Conservation (phyloP, 2,329 filamentous ascomycete species). For the Aciculosporium take region DNA sequence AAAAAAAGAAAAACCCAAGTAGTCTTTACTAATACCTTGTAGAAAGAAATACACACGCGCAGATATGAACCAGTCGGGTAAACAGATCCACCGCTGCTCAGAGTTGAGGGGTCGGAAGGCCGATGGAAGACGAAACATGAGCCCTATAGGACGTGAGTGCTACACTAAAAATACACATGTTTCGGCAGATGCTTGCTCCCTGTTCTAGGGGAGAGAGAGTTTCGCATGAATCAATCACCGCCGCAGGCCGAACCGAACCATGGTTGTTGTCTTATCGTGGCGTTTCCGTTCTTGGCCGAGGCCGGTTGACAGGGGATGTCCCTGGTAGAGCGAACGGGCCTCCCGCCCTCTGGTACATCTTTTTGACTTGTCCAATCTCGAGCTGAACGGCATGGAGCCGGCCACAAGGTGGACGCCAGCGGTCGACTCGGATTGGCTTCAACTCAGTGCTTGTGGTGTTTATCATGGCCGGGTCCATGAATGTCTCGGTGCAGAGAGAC, state of each 20-base stretch:
- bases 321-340: conserved; percentile 6
- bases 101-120: no score
- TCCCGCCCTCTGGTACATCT: conserved; percentile 6
- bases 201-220: neutral
- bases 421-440: neutral
- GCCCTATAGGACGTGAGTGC: no score
- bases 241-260: neutral
- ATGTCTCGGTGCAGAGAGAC: conserved; percentile 9
- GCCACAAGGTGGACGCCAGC: neutral
- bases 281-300: neutral
- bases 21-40: no score
- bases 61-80: no score
- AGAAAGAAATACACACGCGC: no score
- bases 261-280: neutral
- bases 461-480: conserved; percentile 6
- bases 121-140: no score
- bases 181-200: neutral
- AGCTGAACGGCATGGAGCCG: neutral
- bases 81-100: no score
- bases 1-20: no score
- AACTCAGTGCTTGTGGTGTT: conserved; percentile 3
- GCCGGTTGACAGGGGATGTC: conserved; percentile 1
- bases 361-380: no score
- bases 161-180: no score
- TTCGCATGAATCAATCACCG: neutral